Evolutionary conservation across 108 stramenopile genomes (phyloP).

Genomic region (Nitzschia sp.): DNA sequence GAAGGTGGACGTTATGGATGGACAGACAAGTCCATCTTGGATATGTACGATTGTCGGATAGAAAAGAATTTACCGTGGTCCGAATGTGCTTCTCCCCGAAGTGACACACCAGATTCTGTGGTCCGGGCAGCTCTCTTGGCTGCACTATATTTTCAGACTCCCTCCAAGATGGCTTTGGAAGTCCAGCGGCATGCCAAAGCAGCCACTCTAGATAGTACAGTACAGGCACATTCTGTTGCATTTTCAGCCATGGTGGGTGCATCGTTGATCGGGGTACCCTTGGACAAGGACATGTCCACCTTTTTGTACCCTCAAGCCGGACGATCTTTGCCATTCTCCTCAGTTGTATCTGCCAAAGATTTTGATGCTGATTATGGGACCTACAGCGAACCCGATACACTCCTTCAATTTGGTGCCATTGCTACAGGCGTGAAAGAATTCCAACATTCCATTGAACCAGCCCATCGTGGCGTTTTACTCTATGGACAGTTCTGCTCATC

Average conservation of each 20-base stretch:
- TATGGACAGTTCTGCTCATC: conserved; percentile 25
- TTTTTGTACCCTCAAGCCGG: conserved; percentile 16
- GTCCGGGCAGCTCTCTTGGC: conserved; percentile 17
- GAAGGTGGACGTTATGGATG: conserved; percentile 20
- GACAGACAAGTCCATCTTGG: conserved; percentile 24
- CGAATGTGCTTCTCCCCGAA: conserved; percentile 10
- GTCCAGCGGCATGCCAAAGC: conserved; percentile 9
- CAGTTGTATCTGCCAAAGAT: conserved; percentile 5
- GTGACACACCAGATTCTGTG: conserved; percentile 23
- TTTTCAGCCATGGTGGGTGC: conserved; percentile 20
- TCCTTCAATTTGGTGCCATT: conserved; percentile 20
- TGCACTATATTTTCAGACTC: conserved; percentile 18
- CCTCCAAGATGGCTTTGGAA: conserved; percentile 6
- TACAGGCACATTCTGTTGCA: conserved; percentile 17
- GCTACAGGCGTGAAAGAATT: conserved; percentile 17
- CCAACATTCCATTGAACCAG: not conserved
- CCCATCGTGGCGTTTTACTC: conserved; percentile 18
- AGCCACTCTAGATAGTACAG: conserved; percentile 21
- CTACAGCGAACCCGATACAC: conserved; percentile 13
- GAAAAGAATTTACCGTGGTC: conserved; percentile 4
- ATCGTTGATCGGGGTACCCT: conserved; percentile 2
- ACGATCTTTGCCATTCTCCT: conserved; percentile 16
- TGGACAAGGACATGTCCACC: not conserved
- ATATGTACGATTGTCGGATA: conserved; percentile 21
- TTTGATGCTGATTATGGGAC: conserved; percentile 7